Conservation (phyloP, 179 eudicot genomes). For the Sideroxylon spinosum region DNA sequence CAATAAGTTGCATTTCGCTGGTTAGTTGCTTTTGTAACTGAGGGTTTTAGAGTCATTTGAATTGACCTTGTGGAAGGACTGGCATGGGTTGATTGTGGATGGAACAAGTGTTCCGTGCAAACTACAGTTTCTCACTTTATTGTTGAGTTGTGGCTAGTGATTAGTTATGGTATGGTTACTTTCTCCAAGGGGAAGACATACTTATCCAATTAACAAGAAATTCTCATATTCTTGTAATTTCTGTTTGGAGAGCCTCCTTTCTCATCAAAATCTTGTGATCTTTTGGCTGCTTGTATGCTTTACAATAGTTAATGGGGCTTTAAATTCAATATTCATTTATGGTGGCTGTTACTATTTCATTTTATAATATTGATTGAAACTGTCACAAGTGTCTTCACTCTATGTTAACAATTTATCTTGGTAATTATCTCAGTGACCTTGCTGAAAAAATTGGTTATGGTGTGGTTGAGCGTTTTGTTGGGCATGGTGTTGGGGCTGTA, state of each 20-base stretch:
- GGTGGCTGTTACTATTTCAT: too few relatives aligned
- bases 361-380: not conserved
- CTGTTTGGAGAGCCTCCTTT: not conserved
- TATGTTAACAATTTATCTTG: conserved; percentile 1
- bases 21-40: not conserved
- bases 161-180: too few relatives aligned
- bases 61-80: not conserved
- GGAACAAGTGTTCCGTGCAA: not conserved
- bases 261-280: not conserved
- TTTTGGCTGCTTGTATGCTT: not conserved
- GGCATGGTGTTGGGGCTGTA: conserved; percentile 90
- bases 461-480: conserved; percentile 90
- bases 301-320: not conserved
- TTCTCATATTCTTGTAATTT: not conserved
- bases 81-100: not conserved
- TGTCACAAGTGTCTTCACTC: not conserved
- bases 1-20: not conserved
- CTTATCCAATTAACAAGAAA: not conserved
- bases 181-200: too few relatives aligned
- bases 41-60: not conserved
- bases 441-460: conserved; percentile 75
- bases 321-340: not conserved
- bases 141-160: too few relatives aligned
- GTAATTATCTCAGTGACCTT: conserved; percentile 64
- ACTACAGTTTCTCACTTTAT: too few relatives aligned